phyloP scores from a whole-genome alignment of 23 red algal species.

The Chondrus crispus region DNA sequence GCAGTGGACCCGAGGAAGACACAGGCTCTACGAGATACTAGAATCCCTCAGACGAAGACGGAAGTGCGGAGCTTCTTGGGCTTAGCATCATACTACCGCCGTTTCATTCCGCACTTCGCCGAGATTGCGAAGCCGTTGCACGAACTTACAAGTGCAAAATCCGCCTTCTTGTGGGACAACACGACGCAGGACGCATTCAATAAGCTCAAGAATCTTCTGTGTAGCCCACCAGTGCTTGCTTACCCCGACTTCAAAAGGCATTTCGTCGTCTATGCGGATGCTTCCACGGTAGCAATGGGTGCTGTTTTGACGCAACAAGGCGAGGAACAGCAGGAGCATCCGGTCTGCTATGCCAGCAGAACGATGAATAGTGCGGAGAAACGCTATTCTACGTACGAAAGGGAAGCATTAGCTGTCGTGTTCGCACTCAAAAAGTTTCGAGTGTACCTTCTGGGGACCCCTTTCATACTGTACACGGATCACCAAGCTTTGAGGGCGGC shows the following conservation, averaged over 20 bases:
- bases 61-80: neutral
- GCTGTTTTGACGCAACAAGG: neutral
- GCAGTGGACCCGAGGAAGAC: neutral
- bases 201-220: neutral
- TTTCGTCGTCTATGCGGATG: neutral
- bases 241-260: neutral
- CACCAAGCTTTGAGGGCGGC: neutral
- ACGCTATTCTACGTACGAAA: neutral
- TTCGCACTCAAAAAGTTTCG: slow-evolving; percentile 1
- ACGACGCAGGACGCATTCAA: neutral
- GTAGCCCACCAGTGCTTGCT: neutral
- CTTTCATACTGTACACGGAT: neutral
- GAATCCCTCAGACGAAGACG: neutral
- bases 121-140: neutral
- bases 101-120: neutral
- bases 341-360: neutral
- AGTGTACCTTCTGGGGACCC: neutral
- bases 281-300: slow-evolving; percentile 2
- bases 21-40: neutral
- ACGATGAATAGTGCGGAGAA: neutral
- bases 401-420: slow-evolving; percentile 6
- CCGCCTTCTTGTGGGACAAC: neutral
- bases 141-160: neutral
- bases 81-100: neutral
- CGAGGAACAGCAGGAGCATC: neutral